Percentiles rank a stretch among this genome's conserved stretches.
Evolutionary conservation across 257 asterid genomes (phyloP).

Genomic region (Ehretia macrophylla): DNA sequence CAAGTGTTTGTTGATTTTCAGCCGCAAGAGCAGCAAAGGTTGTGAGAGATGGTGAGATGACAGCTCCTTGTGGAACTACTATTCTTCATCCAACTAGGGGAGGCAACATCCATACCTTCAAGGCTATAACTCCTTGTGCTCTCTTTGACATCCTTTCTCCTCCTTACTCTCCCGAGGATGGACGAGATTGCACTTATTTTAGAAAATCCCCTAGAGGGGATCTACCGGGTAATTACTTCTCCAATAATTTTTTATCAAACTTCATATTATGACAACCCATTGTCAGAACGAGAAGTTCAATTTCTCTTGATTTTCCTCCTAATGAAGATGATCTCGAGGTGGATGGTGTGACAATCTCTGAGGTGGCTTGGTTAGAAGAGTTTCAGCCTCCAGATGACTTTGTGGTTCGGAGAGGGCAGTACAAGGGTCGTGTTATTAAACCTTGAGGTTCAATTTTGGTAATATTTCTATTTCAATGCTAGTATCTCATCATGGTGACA

Average conservation of each 20-base stretch:
- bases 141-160: conserved; percentile 95
- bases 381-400: conserved; percentile 85
- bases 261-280: too few species aligned
- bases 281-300: neutral
- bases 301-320: neutral
- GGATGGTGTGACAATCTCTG: conserved; percentile 60
- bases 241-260: too few species aligned
- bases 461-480: conserved; percentile 14
- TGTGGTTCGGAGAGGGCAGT: conserved; percentile 84
- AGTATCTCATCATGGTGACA: conserved; percentile 25
- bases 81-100: conserved; percentile 79
- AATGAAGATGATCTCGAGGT: conserved; percentile 62
- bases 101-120: conserved; percentile 93
- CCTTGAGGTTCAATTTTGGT: conserved; percentile 37
- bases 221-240: conserved; percentile 58
- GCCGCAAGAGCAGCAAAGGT: conserved; percentile 80
- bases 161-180: conserved; percentile 87
- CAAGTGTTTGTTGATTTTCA: conserved; percentile 16
- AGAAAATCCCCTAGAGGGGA: conserved; percentile 58
- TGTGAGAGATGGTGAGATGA: conserved; percentile 74
- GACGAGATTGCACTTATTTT: conserved; percentile 91
- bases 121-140: conserved; percentile 94
- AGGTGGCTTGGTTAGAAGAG: conserved; percentile 89
- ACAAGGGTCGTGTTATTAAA: conserved; percentile 82
- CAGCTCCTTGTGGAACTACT: conserved; percentile 83